These are phyloP conservation scores for Blastomyces percursus DNA, from an alignment of 2,329 filamentous ascomycete genomes.

Conservation along the genomic window DNA sequence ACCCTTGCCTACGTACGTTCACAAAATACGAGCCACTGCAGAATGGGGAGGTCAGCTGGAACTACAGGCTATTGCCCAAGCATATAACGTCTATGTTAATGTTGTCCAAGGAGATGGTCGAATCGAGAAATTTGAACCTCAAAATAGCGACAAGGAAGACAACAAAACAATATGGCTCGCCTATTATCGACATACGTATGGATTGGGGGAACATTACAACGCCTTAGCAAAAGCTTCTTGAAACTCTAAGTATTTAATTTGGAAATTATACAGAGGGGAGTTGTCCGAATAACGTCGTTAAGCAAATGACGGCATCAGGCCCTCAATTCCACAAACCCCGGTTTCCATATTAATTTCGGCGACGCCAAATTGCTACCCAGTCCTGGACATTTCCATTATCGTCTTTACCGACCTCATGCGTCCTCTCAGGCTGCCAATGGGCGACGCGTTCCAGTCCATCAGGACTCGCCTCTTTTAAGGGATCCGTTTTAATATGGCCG, in stretches of 20 bases:
- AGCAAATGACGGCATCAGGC: not conserved
- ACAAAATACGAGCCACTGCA: constrained; percentile 71
- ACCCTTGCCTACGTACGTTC: constrained; percentile 59
- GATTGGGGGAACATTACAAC: constrained; percentile 95
- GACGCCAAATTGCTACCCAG: constrained; percentile 35
- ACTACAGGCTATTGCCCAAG: constrained; percentile 68
- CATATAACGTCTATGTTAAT: constrained; percentile 68
- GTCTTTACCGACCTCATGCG: constrained; percentile 44
- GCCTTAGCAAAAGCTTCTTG: constrained; percentile 51
- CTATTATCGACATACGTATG: constrained; percentile 90
- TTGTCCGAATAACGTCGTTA: not conserved
- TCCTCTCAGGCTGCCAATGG: constrained; percentile 46
- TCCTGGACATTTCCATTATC: constrained; percentile 32
- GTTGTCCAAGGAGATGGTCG: constrained; percentile 73
- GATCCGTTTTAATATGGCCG: constrained; percentile 40
- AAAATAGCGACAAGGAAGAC: constrained; percentile 34
- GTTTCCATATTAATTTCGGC: constrained; percentile 20
- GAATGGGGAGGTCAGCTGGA: constrained; percentile 97
- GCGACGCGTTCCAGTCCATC: constrained; percentile 37
- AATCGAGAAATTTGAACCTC: constrained; percentile 61
- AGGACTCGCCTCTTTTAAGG: constrained; percentile 35
- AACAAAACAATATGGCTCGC: constrained; percentile 65
- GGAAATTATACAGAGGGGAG: not conserved
- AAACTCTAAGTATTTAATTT: constrained; percentile 6
- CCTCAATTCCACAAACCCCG: not conserved